phyloP scores from a whole-genome alignment of 1,284 basidiomycete genomes.

The Puccinia hordei region DNA sequence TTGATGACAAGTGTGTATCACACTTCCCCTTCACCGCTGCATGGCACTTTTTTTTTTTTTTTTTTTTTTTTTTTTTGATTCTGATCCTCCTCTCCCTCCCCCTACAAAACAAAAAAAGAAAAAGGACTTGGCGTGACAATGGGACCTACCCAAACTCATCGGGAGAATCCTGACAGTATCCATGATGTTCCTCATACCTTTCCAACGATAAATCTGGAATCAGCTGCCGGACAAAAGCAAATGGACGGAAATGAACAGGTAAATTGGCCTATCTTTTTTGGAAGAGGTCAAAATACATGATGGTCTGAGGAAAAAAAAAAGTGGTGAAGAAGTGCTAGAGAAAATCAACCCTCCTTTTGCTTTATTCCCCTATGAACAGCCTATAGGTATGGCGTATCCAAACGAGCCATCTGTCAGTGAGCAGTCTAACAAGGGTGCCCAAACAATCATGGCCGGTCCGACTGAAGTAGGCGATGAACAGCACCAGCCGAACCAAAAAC shows the following conservation, averaged over 20 bases:
- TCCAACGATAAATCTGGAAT: background rate
- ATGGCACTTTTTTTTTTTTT: background rate
- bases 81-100: background rate
- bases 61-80: background rate
- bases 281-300: background rate
- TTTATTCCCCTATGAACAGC: background rate
- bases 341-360: too few relatives aligned
- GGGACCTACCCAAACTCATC: background rate
- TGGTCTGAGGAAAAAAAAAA: background rate
- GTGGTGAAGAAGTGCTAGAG: background rate
- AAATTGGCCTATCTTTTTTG: background rate
- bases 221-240: background rate
- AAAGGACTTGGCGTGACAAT: background rate
- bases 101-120: background rate
- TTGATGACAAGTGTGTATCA: constrained; percentile 24
- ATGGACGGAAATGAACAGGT: background rate
- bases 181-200: background rate
- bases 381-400: too few relatives aligned
- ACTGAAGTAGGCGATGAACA: background rate
- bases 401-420: too few relatives aligned
- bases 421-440: too few relatives aligned
- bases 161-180: background rate
- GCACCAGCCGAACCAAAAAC: too few relatives aligned
- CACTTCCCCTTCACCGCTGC: background rate
- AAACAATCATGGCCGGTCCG: background rate